Evolutionary conservation across 1,284 basidiomycete genomes (phyloP), one percentile per base, ranked within the genome.

Genomic region (Apiotrichum sp.): DNA sequence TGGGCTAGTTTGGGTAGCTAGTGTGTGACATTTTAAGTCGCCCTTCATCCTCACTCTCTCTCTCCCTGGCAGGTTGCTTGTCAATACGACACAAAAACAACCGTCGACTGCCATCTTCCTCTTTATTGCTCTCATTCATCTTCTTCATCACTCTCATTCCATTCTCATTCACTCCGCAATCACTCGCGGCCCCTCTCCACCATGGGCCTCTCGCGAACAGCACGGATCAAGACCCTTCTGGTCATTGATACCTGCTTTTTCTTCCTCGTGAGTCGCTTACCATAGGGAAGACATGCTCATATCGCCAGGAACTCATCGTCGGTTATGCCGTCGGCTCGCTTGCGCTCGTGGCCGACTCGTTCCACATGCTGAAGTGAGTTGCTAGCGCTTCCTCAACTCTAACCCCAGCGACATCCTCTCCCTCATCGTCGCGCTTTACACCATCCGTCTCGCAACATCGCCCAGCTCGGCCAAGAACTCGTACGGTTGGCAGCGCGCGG

Each of bases 321-420:
- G 93, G 93, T 46, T 95, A 95, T 84, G 84, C 88, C 13, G 90
- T 96, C 56, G 92, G 92, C 40, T 96, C 93, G 0, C 84, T 97
- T 1, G 93, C 93, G 3, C 85, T 98, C 56, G 86, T 98, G 38
- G 95, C 96, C 22, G 95, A 98, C 78, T 89, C 87, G 62, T 98
- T 98, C 78, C 95, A 98, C 79, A 98, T 98, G 93, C 85, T 93
- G 77, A 93, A 92, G 90, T 93, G 64, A 60, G 83, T 74, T 14
- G 11, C 22, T 22, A 22, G 22, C 22, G 22, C 22, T 22, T 29
- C 58, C 69, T 58, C 53, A 54, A 6, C 57, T 55, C 53, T 55
- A 9, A 33, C 57, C 63, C 45, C 73, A 93, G 90, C 77, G 89
- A 93, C 81, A 90, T 98, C 61, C 85, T 96, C 82, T 96, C 93